Evolutionary conservation across 2,329 filamentous ascomycete genomes (phyloP), one percentile per base, ranked within the genome.

Genomic region (Paecilomyces sp.): DNA sequence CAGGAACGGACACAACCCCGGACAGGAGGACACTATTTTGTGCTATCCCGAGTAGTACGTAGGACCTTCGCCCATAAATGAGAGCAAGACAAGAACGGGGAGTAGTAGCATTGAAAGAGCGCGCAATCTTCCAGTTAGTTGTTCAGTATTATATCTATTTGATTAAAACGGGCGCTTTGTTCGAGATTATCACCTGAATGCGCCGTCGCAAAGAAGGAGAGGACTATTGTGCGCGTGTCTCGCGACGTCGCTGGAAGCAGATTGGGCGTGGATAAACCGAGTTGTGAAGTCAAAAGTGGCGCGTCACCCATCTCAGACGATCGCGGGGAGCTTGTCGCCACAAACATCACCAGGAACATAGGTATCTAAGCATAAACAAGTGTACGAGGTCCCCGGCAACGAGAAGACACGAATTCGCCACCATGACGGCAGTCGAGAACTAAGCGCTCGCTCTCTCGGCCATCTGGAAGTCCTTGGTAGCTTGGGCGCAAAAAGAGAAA

Each of bases 1-100:
- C 59, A 58, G 59, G 59, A 58, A 61, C 59, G 57, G 25, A 15
- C 51, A 36, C 6, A 13, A 15, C 51, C 51, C 51, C 15, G 24
- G 51, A 53, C 13, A 25, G 24, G 11, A 30, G 51, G 28, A 52
- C 22, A 30, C 13, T 25, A 15, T 53, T 13, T 22, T 11, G 51
- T 22, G n/a, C 12, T 7, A 24, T 24, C 51, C 22, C 12, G 9
- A 6, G 12, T 53, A 15, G 22, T 22, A 22, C 22, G 22, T 13
- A 15, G 6, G 50, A 22, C 22, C 25, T 25, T 53, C 51, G 22
- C 51, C 9, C 18, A 53, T 30, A 47, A 47, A 47, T 47, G 41
- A 47, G 41, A 47, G 41, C 41, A 47, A 47, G 41, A 47, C 41
- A 47, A 18, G 36, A 47, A 47, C n/a, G n/a, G 6, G 41, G 22